Conservation (phyloP, 2,329 filamentous ascomycete species). For the Nothophoma quercina region DNA sequence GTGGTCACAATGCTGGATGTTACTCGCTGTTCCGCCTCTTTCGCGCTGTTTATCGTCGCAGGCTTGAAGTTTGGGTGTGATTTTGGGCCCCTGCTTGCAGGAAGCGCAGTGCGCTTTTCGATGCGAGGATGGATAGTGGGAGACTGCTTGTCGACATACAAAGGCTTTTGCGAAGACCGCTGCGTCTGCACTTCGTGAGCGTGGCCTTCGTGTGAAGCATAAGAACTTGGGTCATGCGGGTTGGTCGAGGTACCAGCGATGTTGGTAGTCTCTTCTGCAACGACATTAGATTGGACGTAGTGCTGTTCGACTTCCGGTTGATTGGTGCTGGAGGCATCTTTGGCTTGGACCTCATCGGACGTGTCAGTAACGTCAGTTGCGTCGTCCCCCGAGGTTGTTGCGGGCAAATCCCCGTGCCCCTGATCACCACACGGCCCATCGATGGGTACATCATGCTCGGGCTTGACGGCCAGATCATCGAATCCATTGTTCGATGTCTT, state of each 20-base stretch:
- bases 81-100: background rate
- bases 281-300: no score
- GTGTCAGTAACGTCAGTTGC: background rate
- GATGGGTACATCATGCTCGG: background rate
- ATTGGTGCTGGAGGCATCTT: background rate
- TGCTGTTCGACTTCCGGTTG: background rate
- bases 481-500: accelerated
- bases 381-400: background rate
- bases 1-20: background rate
- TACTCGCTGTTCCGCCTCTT: background rate
- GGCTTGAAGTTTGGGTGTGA: no score
- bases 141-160: no score
- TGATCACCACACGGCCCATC: background rate
- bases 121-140: no score
- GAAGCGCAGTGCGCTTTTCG: no score
- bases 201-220: background rate
- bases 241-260: background rate
- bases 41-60: background rate
- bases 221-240: background rate
- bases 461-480: background rate
- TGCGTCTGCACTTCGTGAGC: background rate
- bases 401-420: no score
- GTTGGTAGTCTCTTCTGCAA: background rate
- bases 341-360: no score
- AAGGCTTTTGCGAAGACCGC: no score